Evolutionary conservation across 2,329 filamentous ascomycete species (phyloP), one percentile per base, ranked within the genome.

Genomic region (Botryotinia globosa): DNA sequence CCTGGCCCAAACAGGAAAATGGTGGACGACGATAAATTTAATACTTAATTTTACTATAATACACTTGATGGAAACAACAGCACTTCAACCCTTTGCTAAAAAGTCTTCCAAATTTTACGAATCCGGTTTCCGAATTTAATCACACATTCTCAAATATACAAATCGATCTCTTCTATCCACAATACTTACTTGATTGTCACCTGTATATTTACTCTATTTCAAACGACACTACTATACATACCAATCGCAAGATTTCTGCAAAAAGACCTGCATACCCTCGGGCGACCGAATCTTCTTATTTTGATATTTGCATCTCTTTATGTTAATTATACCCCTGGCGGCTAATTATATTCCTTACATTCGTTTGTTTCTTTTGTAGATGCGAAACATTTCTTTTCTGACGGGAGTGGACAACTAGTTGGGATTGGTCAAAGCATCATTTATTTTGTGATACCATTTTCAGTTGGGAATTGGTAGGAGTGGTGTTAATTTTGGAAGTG

Each of bases 201-300:
- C 39, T 81, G 70, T 72, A 72, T 72, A 72, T 68, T 51, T 39
- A 68, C 80, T 25, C 80, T 71, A 51, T 77, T 77, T 79, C 78
- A 81, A 16, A 77, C 71, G 63, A 77, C 75, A 10, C 74, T 51
- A 76, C 44, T 48, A 78, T 75, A 25, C 44, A 68, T 29, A 61
- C 29, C 37, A 48, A 72, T 72, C 70, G 70, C 70, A 72, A 72
- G 70, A 72, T 67, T 72, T 67, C 48, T 64, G 56, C 70, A 59
- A 67, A 58, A 72, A 72, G 62, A 70, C 68, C 32, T 67, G 70
- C 62, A 72, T 72, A 67, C 22, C 70, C 29, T 72, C 70, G 70
- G 70, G 70, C 70, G 70, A 72, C 70, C 70, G 70, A 72, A 59
- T 37, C 70, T 37, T 64, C n/a, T 64, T 5, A 59, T 68, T 59